Evolutionary conservation across 176 grass and related monocot species (phyloP).

Genomic region (Zea mays): DNA sequence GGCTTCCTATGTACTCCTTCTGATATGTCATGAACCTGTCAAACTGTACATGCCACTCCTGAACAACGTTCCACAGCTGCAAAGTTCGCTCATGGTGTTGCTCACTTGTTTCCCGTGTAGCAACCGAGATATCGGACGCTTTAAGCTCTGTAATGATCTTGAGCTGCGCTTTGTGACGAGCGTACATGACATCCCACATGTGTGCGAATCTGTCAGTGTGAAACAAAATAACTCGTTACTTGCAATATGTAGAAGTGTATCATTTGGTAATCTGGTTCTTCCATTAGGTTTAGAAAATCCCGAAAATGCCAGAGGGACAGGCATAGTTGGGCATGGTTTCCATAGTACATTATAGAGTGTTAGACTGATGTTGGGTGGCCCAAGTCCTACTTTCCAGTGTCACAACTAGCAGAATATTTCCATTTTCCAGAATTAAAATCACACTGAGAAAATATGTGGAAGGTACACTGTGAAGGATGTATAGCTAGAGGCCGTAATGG

Average conservation of each 20-base stretch:
- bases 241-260: neutral
- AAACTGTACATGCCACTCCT: slow-evolving; percentile 63
- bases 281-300: neutral
- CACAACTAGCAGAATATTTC: neutral
- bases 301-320: neutral
- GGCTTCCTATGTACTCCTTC: slow-evolving; percentile 54
- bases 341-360: neutral
- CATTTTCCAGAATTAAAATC: neutral
- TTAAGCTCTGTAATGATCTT: slow-evolving; percentile 55
- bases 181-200: slow-evolving; percentile 72
- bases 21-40: slow-evolving; percentile 57
- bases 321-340: neutral
- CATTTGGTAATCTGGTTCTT: neutral
- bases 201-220: slow-evolving; percentile 52
- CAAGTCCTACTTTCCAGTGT: neutral
- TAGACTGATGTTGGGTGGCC: neutral
- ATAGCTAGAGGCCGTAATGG: neutral
- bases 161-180: slow-evolving; percentile 55
- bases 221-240: slow-evolving; percentile 17
- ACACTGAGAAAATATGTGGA: slow-evolving; percentile 13
- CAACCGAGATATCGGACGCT: slow-evolving; percentile 46
- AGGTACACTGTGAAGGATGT: neutral
- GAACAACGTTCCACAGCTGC: slow-evolving; percentile 53
- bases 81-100: slow-evolving; percentile 57
- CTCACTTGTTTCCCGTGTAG: slow-evolving; percentile 53